phyloP scores from a whole-genome alignment of 106 monocot species.

The Gastrodia elata region DNA sequence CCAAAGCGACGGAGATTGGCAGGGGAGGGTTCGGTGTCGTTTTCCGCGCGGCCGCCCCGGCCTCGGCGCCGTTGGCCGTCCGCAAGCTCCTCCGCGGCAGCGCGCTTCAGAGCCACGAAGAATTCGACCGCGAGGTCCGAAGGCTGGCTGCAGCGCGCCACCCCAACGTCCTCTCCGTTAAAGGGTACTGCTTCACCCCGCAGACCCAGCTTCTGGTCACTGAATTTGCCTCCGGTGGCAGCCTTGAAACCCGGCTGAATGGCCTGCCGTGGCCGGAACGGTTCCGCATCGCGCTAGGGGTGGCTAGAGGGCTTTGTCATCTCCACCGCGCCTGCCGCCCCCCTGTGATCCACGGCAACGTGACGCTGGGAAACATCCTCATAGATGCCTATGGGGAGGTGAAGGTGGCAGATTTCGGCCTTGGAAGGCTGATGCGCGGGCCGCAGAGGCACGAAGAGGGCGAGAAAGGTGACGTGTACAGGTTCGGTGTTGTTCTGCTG shows the following conservation, averaged over 20 bases:
- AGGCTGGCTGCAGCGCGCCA: conserved; percentile 66
- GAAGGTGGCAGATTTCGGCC: conserved; percentile 66
- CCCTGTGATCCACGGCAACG: conserved; percentile 76
- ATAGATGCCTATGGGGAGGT: conserved; percentile 42
- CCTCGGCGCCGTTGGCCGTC: conserved; percentile 47
- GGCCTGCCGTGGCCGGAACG: conserved; percentile 54
- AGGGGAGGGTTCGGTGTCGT: too few species aligned
- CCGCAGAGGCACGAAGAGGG: conserved; percentile 61
- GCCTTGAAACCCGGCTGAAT: conserved; percentile 48
- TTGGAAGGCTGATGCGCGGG: conserved; percentile 57
- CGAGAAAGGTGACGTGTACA: conserved; percentile 89
- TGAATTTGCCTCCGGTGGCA: conserved; percentile 55
- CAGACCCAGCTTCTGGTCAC: conserved; percentile 77
- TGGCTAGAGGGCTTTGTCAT: conserved; percentile 60
- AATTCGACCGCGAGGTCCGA: conserved; percentile 81
- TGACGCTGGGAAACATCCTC: conserved; percentile 80
- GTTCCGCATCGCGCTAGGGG: conserved; percentile 63
- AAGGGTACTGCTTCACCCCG: conserved; percentile 94
- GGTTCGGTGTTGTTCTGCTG: conserved; percentile 63
- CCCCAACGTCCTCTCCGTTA: conserved; percentile 62
- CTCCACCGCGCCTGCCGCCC: conserved; percentile 79
- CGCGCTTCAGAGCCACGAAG: conserved; percentile 59
- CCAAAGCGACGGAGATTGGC: conserved; percentile 75
- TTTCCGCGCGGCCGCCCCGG: conserved; percentile 64
- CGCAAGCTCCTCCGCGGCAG: conserved; percentile 53